These are phyloP conservation scores for Ballota nigra DNA, from an alignment of 257 asterid species.

Conservation along the genomic window DNA sequence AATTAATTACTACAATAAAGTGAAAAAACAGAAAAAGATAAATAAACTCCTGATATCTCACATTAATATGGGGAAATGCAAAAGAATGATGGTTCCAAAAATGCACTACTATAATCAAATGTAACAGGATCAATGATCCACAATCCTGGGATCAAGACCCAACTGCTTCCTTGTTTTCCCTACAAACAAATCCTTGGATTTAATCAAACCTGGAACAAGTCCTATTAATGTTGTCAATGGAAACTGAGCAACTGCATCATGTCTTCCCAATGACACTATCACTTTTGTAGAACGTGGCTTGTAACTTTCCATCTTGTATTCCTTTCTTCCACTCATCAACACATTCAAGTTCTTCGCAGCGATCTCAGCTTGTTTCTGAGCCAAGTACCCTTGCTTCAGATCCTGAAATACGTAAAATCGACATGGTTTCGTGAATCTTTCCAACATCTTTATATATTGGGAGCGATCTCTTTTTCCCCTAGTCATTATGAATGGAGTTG, in stretches of 20 bases:
- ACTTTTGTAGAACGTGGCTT: conserved; percentile 51
- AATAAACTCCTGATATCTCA: neutral
- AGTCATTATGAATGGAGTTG: neutral
- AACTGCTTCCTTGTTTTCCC: conserved; percentile 71
- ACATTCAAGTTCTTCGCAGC: conserved; percentile 63
- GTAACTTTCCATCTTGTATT: conserved; percentile 57
- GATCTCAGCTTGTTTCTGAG: conserved; percentile 62
- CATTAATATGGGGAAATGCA: no score
- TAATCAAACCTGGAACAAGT: conserved; percentile 70
- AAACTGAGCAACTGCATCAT: conserved; percentile 82
- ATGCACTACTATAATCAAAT: neutral
- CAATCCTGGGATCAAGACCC: conserved; percentile 58
- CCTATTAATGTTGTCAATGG: conserved; percentile 65
- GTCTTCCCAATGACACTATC: conserved; percentile 72
- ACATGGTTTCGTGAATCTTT: no score
- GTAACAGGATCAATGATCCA: conserved; percentile 25
- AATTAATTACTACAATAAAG: neutral
- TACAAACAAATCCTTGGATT: conserved; percentile 78
- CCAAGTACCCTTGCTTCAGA: conserved; percentile 69
- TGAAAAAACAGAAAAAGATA: no score
- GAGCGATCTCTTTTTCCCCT: no score
- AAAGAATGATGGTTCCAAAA: neutral
- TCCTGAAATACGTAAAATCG: conserved; percentile 36
- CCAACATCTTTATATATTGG: no score
- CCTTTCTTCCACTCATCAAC: conserved; percentile 56